Conservation (phyloP, 805 yeast species). For the Barnettozyma sp. region DNA sequence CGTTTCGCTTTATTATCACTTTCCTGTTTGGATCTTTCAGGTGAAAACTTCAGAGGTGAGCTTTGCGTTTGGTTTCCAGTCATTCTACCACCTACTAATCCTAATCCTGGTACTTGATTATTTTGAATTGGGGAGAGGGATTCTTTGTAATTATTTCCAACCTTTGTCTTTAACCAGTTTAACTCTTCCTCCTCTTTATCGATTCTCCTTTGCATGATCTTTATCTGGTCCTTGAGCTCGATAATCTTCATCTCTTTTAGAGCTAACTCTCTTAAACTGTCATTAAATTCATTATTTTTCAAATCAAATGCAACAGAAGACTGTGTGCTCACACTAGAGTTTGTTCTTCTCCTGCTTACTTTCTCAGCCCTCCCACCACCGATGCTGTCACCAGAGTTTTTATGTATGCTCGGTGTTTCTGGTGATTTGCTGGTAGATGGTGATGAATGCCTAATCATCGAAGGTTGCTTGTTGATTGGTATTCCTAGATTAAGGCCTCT, state of each 20-base stretch:
- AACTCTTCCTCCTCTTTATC: slow-evolving; percentile 33
- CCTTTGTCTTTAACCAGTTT: slow-evolving; percentile 28
- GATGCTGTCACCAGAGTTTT: neutral
- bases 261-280: slow-evolving; percentile 54
- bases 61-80: slow-evolving; percentile 3
- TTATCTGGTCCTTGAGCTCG: slow-evolving; percentile 50
- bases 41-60: slow-evolving; percentile 6
- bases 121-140: slow-evolving; percentile 16
- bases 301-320: slow-evolving; percentile 10
- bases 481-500: slow-evolving; percentile 23
- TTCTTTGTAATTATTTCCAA: slow-evolving; percentile 26
- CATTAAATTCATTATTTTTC: slow-evolving; percentile 37
- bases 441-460: neutral
- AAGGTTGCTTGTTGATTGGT: slow-evolving; percentile 11
- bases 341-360: slow-evolving; percentile 21
- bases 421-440: slow-evolving; percentile 9
- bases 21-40: slow-evolving; percentile 1
- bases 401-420: slow-evolving; percentile 13
- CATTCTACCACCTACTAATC: too few relatives aligned
- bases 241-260: slow-evolving; percentile 61
- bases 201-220: slow-evolving; percentile 39
- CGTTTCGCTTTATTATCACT: slow-evolving; percentile 11
- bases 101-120: slow-evolving; percentile 1
- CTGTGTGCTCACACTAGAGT: slow-evolving; percentile 13
- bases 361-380: slow-evolving; percentile 3